phyloP scores from a whole-genome alignment of 495 filamentous ascomycete genomes.

The Copromyces sp. region DNA sequence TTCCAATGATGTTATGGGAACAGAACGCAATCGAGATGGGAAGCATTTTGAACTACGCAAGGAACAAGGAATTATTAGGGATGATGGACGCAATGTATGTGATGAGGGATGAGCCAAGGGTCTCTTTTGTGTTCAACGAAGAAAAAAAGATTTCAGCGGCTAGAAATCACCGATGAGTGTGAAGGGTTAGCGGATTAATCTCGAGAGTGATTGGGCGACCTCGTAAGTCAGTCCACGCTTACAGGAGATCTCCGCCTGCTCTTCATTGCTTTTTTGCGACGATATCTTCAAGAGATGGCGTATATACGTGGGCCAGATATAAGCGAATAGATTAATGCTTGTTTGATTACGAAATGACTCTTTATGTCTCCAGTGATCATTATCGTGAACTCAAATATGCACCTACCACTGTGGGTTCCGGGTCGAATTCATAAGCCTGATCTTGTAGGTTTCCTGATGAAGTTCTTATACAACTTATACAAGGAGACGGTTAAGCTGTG shows the following conservation, averaged over 20 bases:
- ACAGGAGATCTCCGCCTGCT: not conserved
- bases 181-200: not conserved
- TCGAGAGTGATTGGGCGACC: not conserved
- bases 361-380: not conserved
- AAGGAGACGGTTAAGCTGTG: not conserved
- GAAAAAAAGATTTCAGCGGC: not conserved
- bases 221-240: not conserved
- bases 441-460: not conserved
- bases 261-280: not conserved
- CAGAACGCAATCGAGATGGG: not conserved
- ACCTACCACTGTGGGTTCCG: not conserved
- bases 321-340: not conserved
- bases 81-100: not conserved
- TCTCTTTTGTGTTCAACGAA: not conserved
- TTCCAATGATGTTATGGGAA: not conserved
- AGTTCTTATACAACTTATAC: not conserved
- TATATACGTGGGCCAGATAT: not conserved
- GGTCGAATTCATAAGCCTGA: not conserved
- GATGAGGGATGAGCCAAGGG: not conserved
- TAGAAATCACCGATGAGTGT: not conserved
- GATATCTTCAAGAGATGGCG: not conserved
- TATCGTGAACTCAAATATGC: not conserved
- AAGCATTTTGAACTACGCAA: not conserved
- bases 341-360: not conserved
- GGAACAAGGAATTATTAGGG: not conserved